These are phyloP conservation scores for Phytophthora crassamura DNA, from an alignment of 352 stramenopile genomes.

Conservation along the genomic window DNA sequence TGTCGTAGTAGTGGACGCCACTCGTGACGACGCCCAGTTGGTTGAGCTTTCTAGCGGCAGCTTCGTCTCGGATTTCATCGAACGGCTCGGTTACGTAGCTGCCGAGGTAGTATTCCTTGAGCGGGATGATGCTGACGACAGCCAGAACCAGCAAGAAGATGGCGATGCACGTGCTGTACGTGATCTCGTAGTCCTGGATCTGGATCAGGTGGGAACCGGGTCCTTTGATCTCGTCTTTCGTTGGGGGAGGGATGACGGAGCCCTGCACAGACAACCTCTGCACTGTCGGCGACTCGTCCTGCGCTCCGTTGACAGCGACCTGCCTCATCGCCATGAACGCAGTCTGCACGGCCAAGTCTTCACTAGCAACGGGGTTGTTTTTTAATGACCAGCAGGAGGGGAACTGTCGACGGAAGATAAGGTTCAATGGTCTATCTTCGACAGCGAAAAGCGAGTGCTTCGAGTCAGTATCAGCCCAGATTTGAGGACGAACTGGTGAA, in stretches of 20 bases:
- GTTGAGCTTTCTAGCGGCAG: conserved; percentile 39
- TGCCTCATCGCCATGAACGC: neutral
- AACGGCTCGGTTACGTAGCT: conserved; percentile 52
- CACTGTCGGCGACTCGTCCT: neutral
- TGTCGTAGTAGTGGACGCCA: conserved; percentile 46
- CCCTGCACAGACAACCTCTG: conserved; percentile 19
- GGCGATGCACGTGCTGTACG: conserved; percentile 30
- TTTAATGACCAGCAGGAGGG: too few species aligned
- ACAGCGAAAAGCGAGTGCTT: too few species aligned
- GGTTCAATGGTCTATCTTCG: too few species aligned
- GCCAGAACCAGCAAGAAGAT: conserved; percentile 25
- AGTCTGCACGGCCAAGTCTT: too few species aligned
- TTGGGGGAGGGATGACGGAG: conserved; percentile 3
- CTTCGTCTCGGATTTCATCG: conserved; percentile 47
- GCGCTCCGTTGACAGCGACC: neutral
- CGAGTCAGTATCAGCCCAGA: too few species aligned
- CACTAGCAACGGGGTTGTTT: too few species aligned
- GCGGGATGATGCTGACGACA: conserved; percentile 33
- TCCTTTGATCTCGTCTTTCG: conserved; percentile 6
- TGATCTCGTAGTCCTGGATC: conserved; percentile 30
- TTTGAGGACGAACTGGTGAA: too few species aligned
- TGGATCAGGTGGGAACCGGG: neutral
- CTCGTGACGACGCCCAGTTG: conserved; percentile 40
- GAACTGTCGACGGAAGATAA: too few species aligned
- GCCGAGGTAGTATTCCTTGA: conserved; percentile 54